Percentiles rank a stretch among this genome's conserved stretches.
phyloP scores from a whole-genome alignment of 2,329 filamentous ascomycete genomes.

The Alternaria ventricosa region DNA sequence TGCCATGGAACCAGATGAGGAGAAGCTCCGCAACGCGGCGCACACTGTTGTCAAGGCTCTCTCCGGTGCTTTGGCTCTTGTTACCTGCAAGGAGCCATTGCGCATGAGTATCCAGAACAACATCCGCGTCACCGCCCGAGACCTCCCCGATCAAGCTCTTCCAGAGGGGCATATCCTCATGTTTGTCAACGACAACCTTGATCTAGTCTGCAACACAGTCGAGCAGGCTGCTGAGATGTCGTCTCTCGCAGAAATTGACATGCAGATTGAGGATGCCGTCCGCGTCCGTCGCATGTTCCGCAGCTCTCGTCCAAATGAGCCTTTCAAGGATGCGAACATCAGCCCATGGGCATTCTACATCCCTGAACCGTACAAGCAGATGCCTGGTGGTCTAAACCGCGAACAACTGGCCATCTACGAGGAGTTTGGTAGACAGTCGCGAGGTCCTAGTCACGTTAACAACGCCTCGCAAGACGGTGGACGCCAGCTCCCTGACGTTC shows the following conservation, averaged over 20 bases:
- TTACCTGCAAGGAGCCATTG: constrained; percentile 97
- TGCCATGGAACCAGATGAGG: constrained; percentile 88
- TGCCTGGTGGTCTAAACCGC: constrained; percentile 80
- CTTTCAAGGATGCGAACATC: constrained; percentile 81
- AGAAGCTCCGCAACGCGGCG: constrained; percentile 82
- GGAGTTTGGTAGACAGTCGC: constrained; percentile 88
- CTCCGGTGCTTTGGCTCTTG: constrained; percentile 89
- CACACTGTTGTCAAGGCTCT: constrained; percentile 95
- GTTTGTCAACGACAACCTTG: constrained; percentile 98
- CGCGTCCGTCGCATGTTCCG: constrained; percentile 79
- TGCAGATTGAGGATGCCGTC: constrained; percentile 83
- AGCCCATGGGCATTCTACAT: constrained; percentile 94
- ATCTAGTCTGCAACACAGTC: constrained; percentile 89
- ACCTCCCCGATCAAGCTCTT: constrained; percentile 71
- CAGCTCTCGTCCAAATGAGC: constrained; percentile 76
- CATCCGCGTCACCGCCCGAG: constrained; percentile 80
- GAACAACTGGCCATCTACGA: constrained; percentile 97
- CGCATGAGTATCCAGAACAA: constrained; percentile 98
- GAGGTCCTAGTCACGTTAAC: constrained; percentile 65
- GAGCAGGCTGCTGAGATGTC: constrained; percentile 95
- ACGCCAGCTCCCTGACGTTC: constrained; percentile 67
- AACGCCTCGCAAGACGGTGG: constrained; percentile 64
- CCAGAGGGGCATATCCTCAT: constrained; percentile 96
- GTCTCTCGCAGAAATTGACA: constrained; percentile 91
- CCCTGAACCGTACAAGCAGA: constrained; percentile 89